phyloP scores from a whole-genome alignment of 2,329 filamentous ascomycete species.

The Calonectria hongkongensis region DNA sequence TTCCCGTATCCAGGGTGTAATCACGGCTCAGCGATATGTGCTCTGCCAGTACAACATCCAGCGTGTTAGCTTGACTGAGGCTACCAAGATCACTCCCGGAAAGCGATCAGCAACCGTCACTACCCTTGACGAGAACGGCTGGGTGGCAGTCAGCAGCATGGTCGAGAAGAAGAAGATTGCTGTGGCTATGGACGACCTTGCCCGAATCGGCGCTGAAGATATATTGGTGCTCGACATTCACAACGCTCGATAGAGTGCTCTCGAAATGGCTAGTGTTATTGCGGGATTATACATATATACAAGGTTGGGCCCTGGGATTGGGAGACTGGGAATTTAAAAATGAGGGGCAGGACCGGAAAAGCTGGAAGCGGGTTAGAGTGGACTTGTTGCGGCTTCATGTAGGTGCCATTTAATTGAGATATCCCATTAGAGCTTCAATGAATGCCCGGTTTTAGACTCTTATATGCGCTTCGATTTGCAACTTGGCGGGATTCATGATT shows the following conservation, averaged over 20 bases:
- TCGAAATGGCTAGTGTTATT: slow-evolving; percentile 39
- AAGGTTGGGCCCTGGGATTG: slow-evolving; percentile 43
- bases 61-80: slow-evolving; percentile 79
- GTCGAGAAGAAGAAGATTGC: slow-evolving; percentile 92
- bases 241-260: slow-evolving; percentile 76
- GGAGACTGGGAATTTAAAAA: slow-evolving; percentile 43
- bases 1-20: slow-evolving; percentile 92
- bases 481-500: neutral
- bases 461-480: neutral
- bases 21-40: slow-evolving; percentile 94
- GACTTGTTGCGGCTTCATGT: slow-evolving; percentile 42
- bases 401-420: slow-evolving; percentile 49
- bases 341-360: slow-evolving; percentile 40
- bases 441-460: neutral
- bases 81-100: slow-evolving; percentile 89
- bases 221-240: slow-evolving; percentile 91
- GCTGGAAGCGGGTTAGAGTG: slow-evolving; percentile 32
- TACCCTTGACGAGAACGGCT: slow-evolving; percentile 89
- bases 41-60: slow-evolving; percentile 97
- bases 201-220: slow-evolving; percentile 85
- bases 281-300: slow-evolving; percentile 9
- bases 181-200: slow-evolving; percentile 89
- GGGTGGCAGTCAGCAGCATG: slow-evolving; percentile 97
- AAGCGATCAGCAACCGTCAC: slow-evolving; percentile 95
- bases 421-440: slow-evolving; percentile 42